These are phyloP conservation scores for Apiotrichum sp. DNA, from an alignment of 1,284 basidiomycete genomes.

Conservation along the genomic window DNA sequence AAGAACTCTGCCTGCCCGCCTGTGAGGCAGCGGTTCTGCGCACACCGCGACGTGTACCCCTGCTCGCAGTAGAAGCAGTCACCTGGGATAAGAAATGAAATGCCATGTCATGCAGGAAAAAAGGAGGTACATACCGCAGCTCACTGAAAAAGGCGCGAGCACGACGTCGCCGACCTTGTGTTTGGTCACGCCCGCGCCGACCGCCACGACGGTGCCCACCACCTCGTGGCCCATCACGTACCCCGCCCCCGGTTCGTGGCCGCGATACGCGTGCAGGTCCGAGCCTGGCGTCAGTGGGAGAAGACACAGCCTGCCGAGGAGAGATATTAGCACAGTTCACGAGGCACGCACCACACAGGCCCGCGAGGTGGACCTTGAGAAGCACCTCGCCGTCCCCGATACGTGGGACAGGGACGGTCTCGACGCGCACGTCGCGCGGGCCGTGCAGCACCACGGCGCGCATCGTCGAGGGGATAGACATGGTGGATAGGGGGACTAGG, in stretches of 20 bases:
- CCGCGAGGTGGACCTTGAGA: conserved; percentile 34
- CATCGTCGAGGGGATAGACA: conserved; percentile 22
- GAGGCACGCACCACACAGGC: conserved; percentile 34
- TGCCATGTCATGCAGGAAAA: too few relatives aligned
- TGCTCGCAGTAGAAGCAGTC: conserved; percentile 57
- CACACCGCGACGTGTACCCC: conserved; percentile 71
- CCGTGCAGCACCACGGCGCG: conserved; percentile 35
- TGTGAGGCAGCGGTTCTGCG: conserved; percentile 58
- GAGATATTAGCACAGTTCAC: neutral
- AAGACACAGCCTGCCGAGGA: too few relatives aligned
- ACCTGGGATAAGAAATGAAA: conserved; percentile 18
- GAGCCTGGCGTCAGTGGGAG: conserved; percentile 56
- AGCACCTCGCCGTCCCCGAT: conserved; percentile 32
- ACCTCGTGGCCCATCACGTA: conserved; percentile 67
- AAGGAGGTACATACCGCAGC: conserved; percentile 62
- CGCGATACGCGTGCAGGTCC: conserved; percentile 73
- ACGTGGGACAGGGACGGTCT: conserved; percentile 28
- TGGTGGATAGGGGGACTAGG: too few relatives aligned
- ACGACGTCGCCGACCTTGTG: conserved; percentile 74
- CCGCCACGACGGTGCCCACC: conserved; percentile 65
- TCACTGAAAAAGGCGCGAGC: conserved; percentile 78
- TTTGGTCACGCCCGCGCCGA: conserved; percentile 60
- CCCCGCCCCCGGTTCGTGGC: conserved; percentile 46
- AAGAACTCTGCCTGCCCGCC: conserved; percentile 86
- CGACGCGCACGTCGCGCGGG: conserved; percentile 24